Base-by-base conservation (phyloP, 1,284 basidiomycete species). In the Pholiota adiposa region DNA sequence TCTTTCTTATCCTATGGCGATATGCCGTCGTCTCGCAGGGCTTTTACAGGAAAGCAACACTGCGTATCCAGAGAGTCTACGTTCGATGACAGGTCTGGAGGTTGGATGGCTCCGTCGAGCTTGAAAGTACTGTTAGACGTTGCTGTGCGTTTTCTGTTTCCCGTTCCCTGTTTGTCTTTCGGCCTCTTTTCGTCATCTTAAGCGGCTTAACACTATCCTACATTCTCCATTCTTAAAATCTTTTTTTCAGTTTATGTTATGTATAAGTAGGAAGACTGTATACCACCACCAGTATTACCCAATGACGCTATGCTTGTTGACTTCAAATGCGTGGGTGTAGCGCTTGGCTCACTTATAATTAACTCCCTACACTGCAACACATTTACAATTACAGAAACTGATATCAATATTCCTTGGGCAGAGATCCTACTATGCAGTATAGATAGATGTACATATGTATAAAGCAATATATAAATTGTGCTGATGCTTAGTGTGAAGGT, bases 11-110 rank as follows among this genome's bases (percentile, higher is more conserved):
- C 90, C 92, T 0, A 84, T 89, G 75, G 78, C 85, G 44, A 79
- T 90, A 8, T 93, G 92, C 70, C 82, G 83, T 23, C 83, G 87
- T 51, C 70, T 94, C 19, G 88, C 86, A 0, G 81, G 76, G 7
- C 67, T 90, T 60, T 76, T 94, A 63, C 86, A 80, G 71, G 89
- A 93, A 72, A 93, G 89, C 66, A 92, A 88, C 62, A 73, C 70
- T 4, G 83, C 87, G 3, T 94, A 93, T 69, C 91, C 92, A 0
- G 83, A 87, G 69, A 79, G 81, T 60, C 80, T 92, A 79, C 84
- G 88, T 34, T 83, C 79, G 44, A 89, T 93, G 87, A 92, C 88
- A 19, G 89, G 87, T 9, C 73, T 93, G 63, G 84, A 91, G 61
- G 88, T 93, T 54, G 91, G 91, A 9, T 94, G 90, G 90, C 75